Percentiles rank a stretch among this genome's conserved stretches.
These are phyloP conservation scores for Hexamita inflata DNA, from an alignment of 208 protist species.

Conservation along the genomic window DNA sequence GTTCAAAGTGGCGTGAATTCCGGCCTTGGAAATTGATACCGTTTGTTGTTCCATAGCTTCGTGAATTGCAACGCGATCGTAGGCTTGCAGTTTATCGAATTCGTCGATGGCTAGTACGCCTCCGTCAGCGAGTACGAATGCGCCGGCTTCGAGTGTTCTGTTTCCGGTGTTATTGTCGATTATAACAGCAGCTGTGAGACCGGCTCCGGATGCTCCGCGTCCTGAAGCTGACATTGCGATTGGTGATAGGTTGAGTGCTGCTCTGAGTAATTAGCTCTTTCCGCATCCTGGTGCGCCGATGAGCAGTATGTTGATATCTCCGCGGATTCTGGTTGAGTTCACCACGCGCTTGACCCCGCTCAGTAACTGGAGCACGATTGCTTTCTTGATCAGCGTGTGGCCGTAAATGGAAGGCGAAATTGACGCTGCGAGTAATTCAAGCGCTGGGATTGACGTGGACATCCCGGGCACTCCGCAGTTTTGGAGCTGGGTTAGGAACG, in stretches of 20 bases:
- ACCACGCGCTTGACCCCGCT: constrained; percentile 78
- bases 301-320: constrained; percentile 92
- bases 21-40: constrained; percentile 97
- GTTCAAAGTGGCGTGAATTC: constrained; percentile 94
- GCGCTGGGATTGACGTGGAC: not conserved
- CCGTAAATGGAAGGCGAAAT: constrained; percentile 94
- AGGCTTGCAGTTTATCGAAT: constrained; percentile 91
- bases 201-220: constrained; percentile 81
- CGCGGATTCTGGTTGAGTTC: constrained; percentile 71
- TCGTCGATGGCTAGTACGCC: constrained; percentile 97
- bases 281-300: constrained; percentile 96
- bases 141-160: constrained; percentile 81
- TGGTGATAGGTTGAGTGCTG: constrained; percentile 77
- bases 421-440: constrained; percentile 59
- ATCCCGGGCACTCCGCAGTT: no score
- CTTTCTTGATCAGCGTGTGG: constrained; percentile 79
- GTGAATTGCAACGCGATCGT: constrained; percentile 67
- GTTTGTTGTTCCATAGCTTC: constrained; percentile 99
- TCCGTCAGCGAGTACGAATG: constrained; percentile 95
- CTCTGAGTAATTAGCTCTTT: constrained; percentile 95
- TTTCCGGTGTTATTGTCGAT: constrained; percentile 83
- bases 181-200: constrained; percentile 87
- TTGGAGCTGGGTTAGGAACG: not conserved
- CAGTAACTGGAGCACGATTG: constrained; percentile 79
- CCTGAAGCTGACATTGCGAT: constrained; percentile 91